Conservation (phyloP, 192 early-diverging fungal genomes). For the Powellomyces hirtus region DNA sequence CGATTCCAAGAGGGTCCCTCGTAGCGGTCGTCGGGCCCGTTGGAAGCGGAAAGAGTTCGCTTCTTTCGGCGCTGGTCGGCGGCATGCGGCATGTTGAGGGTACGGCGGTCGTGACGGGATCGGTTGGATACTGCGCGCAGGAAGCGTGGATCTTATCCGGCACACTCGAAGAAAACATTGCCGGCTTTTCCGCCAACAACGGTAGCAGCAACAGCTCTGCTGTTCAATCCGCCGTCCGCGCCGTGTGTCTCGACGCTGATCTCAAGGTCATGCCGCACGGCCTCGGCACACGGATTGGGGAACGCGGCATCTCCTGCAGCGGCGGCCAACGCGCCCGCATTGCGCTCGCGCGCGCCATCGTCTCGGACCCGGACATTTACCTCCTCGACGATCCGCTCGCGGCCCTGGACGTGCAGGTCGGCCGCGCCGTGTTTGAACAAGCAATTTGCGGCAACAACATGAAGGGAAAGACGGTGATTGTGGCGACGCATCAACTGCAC, state of each 20-base stretch:
- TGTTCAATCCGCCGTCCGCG: conserved; percentile 2
- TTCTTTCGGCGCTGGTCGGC: conserved; percentile 77
- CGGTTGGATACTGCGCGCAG: conserved; percentile 49
- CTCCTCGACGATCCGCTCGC: conserved; percentile 45
- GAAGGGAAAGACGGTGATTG: conserved; percentile 59
- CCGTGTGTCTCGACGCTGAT: conserved; percentile 33
- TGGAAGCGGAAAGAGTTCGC: conserved; percentile 77
- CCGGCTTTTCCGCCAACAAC: background rate
- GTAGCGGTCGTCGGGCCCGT: conserved; percentile 80
- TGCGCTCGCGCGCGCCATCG: conserved; percentile 36
- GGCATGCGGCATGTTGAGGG: conserved; percentile 66
- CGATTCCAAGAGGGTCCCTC: conserved; percentile 51
- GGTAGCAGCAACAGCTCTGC: background rate
- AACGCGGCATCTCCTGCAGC: conserved; percentile 40
- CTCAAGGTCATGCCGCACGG: conserved; percentile 32
- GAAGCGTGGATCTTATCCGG: conserved; percentile 37
- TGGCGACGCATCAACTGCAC: conserved; percentile 68
- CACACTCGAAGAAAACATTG: conserved; percentile 40
- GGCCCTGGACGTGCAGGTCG: conserved; percentile 52
- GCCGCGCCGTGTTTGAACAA: conserved; percentile 64
- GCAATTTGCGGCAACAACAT: conserved; percentile 54
- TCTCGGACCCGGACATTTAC: conserved; percentile 41
- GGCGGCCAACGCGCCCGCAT: conserved; percentile 48
- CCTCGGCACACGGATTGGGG: conserved; percentile 40
- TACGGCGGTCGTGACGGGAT: conserved; percentile 54